Evolutionary conservation across 768 basidiomycete species (phyloP).

Genomic region (Strobilomyces echinocephalus): DNA sequence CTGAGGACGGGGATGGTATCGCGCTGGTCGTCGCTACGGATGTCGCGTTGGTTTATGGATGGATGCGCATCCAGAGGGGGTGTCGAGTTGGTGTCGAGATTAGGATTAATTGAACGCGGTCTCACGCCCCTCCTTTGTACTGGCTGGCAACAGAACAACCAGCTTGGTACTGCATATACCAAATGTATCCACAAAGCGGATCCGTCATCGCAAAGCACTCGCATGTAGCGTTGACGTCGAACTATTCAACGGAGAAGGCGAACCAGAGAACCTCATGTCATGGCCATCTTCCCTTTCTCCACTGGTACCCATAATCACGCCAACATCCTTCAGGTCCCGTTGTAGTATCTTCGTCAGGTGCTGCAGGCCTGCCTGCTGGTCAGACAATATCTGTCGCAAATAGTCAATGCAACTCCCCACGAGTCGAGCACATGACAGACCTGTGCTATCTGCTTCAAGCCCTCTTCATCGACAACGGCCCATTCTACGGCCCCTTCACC

Average conservation of each 20-base stretch:
- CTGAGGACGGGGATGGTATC: not conserved
- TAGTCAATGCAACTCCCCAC: not conserved
- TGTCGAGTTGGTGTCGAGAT: conserved; percentile 6
- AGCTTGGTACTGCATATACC: not conserved
- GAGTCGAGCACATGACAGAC: conserved; percentile 34
- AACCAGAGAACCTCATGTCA: conserved; percentile 14
- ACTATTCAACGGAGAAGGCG: conserved; percentile 18
- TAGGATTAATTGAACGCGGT: conserved; percentile 11
- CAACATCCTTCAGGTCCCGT: conserved; percentile 58
- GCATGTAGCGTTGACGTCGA: conserved; percentile 26
- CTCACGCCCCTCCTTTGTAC: conserved; percentile 23
- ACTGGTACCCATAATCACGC: conserved; percentile 54
- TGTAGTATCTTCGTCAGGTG: conserved; percentile 76
- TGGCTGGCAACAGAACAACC: not conserved
- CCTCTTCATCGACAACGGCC: conserved; percentile 86
- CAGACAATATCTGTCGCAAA: conserved; percentile 56
- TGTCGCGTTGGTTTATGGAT: conserved; percentile 7
- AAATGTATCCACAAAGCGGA: conserved; percentile 4
- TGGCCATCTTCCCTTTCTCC: conserved; percentile 32
- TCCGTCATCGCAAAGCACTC: conserved; percentile 22
- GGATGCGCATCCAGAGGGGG: conserved; percentile 2
- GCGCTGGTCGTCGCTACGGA: conserved; percentile 9
- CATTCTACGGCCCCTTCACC: conserved; percentile 51
- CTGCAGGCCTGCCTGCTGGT: conserved; percentile 76
- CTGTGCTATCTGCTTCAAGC: conserved; percentile 70